Evolutionary conservation across 139 green algal genomes (phyloP).

Genomic region (Chlamydomonas asymmetrica): DNA sequence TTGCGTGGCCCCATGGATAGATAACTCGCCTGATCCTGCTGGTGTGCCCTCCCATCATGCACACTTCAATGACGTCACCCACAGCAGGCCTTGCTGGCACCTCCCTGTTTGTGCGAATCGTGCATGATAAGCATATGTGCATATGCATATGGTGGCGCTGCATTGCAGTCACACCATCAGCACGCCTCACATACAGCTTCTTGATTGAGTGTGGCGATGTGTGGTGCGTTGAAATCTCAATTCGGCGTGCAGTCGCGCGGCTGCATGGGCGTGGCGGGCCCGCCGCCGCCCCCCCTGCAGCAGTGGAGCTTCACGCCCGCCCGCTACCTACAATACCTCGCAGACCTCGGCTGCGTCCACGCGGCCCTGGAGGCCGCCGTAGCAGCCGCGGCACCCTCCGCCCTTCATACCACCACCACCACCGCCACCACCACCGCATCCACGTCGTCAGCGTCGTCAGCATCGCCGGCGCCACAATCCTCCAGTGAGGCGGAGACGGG

Average conservation of each 20-base stretch:
- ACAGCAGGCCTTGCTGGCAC: too few species aligned
- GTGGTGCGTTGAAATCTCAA: background rate
- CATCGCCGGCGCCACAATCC: background rate
- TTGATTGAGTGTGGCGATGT: background rate
- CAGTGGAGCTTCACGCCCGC: slow-evolving; percentile 25
- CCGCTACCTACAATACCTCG: slow-evolving; percentile 22
- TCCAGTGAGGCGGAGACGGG: background rate
- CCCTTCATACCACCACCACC: too few species aligned
- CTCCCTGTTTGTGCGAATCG: too few species aligned
- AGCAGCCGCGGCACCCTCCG: too few species aligned
- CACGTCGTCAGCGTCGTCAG: background rate
- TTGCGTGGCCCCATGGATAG: too few species aligned
- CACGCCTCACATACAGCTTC: background rate
- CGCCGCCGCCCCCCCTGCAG: slow-evolving; percentile 10
- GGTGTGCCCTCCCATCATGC: too few species aligned
- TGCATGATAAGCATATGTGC: too few species aligned
- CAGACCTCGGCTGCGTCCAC: slow-evolving; percentile 13
- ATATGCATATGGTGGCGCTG: background rate
- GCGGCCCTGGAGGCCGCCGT: slow-evolving; percentile 14
- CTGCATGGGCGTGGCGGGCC: slow-evolving; percentile 27
- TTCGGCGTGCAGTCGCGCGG: slow-evolving; percentile 2
- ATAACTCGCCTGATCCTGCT: too few species aligned
- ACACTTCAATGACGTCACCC: too few species aligned
- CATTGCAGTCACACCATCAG: background rate
- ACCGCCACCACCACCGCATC: background rate